Conservation (phyloP, 2,329 filamentous ascomycete genomes). For the Colletotrichum cuscutae region DNA sequence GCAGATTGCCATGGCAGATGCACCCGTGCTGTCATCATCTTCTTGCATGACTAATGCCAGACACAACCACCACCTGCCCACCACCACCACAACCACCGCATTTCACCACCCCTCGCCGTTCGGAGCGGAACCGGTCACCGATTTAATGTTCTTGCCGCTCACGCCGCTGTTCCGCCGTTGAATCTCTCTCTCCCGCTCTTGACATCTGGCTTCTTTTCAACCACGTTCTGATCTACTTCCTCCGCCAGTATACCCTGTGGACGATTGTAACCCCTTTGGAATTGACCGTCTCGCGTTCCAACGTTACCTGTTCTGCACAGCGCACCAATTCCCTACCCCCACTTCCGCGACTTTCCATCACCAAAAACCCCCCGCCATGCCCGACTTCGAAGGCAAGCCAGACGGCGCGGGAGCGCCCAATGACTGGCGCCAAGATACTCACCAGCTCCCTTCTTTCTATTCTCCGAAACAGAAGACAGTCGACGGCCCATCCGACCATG, state of each 20-base stretch:
- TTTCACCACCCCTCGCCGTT: slow-evolving; percentile 17
- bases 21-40: slow-evolving; percentile 22
- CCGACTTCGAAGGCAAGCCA: slow-evolving; percentile 40
- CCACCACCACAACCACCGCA: neutral
- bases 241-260: neutral
- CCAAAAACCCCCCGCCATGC: slow-evolving; percentile 28
- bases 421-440: slow-evolving; percentile 44
- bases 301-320: neutral
- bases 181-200: neutral
- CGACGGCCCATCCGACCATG: slow-evolving; percentile 38
- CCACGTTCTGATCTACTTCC: too few relatives aligned
- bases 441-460: slow-evolving; percentile 58
- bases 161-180: neutral
- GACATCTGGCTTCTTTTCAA: neutral
- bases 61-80: neutral
- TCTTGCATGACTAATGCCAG: slow-evolving; percentile 30
- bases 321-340: slow-evolving; percentile 11
- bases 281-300: neutral
- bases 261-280: neutral
- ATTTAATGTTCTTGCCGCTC: slow-evolving; percentile 12
- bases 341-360: neutral
- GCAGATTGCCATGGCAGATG: neutral
- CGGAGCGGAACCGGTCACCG: slow-evolving; percentile 30
- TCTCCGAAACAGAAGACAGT: slow-evolving; percentile 50
- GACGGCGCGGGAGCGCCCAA: slow-evolving; percentile 32